These are phyloP conservation scores for Ambrosia trifida DNA, from an alignment of 129 eudicot genomes.

Conservation along the genomic window DNA sequence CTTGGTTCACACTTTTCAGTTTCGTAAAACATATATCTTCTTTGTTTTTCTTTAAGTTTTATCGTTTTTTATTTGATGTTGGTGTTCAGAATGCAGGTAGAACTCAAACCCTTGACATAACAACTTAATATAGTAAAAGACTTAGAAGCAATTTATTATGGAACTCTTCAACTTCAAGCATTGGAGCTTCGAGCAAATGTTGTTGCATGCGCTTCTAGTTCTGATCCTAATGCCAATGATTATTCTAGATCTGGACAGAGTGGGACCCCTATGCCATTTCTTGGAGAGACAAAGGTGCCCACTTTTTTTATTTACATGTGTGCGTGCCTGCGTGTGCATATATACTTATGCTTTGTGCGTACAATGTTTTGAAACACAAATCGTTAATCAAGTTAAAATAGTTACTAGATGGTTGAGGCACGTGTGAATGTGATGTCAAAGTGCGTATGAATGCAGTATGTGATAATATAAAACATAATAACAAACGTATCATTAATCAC, in stretches of 20 bases:
- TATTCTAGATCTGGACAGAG: slow-evolving; percentile 51
- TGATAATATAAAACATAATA: background rate
- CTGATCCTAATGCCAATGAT: slow-evolving; percentile 58
- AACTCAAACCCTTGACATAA: slow-evolving; percentile 79
- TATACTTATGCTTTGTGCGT: too few species aligned
- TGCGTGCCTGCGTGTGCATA: too few species aligned
- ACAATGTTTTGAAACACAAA: background rate
- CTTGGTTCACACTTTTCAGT: too few species aligned
- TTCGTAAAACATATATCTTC: background rate
- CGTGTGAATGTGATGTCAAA: background rate
- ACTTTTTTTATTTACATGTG: too few species aligned
- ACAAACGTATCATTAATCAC: background rate
- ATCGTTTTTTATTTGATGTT: too few species aligned
- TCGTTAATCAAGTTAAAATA: background rate
- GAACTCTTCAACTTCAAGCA: slow-evolving; percentile 86
- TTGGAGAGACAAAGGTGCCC: slow-evolving; percentile 91
- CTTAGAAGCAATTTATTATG: slow-evolving; percentile 81
- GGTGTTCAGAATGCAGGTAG: slow-evolving; percentile 49
- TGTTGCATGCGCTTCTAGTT: slow-evolving; percentile 59
- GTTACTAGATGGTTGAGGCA: background rate
- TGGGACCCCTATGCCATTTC: slow-evolving; percentile 87
- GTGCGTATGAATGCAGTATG: background rate
- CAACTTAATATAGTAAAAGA: slow-evolving; percentile 82
- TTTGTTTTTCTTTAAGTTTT: background rate
- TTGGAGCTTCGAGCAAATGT: slow-evolving; percentile 84